Evolutionary conservation across 2,329 filamentous ascomycete genomes (phyloP).

Genomic region (Fusarium tricinctum): DNA sequence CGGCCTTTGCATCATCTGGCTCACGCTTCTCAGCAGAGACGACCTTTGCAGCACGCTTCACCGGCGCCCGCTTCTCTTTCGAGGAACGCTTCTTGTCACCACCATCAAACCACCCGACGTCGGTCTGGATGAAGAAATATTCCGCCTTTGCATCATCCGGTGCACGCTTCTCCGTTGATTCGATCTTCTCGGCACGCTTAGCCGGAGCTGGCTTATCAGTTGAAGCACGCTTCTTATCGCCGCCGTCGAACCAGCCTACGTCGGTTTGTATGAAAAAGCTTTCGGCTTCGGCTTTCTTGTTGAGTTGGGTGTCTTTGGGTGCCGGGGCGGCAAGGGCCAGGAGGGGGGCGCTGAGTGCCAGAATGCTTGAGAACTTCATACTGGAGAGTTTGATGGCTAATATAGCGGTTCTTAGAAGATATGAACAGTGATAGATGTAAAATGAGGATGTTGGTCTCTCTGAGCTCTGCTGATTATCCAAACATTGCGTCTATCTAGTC

Average conservation of each 20-base stretch:
- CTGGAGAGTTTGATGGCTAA: background rate
- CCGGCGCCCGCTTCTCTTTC: background rate
- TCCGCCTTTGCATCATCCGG: background rate
- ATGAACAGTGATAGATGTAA: no score
- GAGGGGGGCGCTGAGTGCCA: background rate
- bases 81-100: background rate
- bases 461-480: background rate
- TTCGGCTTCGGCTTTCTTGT: background rate
- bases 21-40: background rate
- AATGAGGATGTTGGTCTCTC: background rate
- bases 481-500: background rate
- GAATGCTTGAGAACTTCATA: slow-evolving; percentile 3
- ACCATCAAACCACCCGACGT: background rate
- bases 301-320: background rate
- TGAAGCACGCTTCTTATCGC: background rate
- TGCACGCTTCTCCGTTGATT: background rate
- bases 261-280: slow-evolving; percentile 2
- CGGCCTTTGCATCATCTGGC: background rate
- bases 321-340: slow-evolving; percentile 5
- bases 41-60: background rate
- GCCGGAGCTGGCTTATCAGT: background rate
- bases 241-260: slow-evolving; percentile 7
- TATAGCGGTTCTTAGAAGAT: background rate
- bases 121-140: background rate
- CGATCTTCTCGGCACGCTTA: background rate